Evolutionary conservation across 179 eudicot species (phyloP).

Genomic region (Dionaea muscipula): DNA sequence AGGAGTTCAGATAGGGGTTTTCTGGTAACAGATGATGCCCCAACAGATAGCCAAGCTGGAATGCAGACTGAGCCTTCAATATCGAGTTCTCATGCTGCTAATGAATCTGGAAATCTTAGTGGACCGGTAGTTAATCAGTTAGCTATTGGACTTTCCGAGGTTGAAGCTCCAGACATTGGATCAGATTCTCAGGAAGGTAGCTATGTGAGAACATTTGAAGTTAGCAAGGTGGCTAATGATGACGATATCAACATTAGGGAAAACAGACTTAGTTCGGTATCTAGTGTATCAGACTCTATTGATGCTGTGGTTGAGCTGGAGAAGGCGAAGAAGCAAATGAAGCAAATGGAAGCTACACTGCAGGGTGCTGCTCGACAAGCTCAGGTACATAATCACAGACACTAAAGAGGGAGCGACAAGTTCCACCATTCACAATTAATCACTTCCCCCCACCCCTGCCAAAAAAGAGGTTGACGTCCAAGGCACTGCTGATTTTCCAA

Average conservation of each 20-base stretch:
- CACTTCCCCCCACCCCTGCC: no score
- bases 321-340: conserved; percentile 79
- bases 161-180: conserved; percentile 28
- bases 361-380: conserved; percentile 96
- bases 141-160: conserved; percentile 21
- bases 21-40: conserved; percentile 21
- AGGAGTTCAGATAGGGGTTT: conserved; percentile 18
- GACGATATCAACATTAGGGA: conserved; percentile 29
- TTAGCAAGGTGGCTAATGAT: conserved; percentile 14
- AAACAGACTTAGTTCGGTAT: conserved; percentile 29
- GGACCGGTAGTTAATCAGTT: conserved; percentile 17
- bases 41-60: conserved; percentile 22
- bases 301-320: conserved; percentile 51
- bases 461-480: no score
- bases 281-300: conserved; percentile 30
- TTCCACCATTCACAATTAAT: no score
- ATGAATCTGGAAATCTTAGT: conserved; percentile 27
- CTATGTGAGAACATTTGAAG: conserved; percentile 22
- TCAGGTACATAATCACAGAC: conserved; percentile 38
- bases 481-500: not conserved
- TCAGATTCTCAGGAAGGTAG: conserved; percentile 21
- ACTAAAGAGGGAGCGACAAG: not conserved
- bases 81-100: conserved; percentile 15
- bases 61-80: conserved; percentile 19
- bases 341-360: conserved; percentile 91